Conservation (phyloP, 495 filamentous ascomycete species). For the Darksidea phi region DNA sequence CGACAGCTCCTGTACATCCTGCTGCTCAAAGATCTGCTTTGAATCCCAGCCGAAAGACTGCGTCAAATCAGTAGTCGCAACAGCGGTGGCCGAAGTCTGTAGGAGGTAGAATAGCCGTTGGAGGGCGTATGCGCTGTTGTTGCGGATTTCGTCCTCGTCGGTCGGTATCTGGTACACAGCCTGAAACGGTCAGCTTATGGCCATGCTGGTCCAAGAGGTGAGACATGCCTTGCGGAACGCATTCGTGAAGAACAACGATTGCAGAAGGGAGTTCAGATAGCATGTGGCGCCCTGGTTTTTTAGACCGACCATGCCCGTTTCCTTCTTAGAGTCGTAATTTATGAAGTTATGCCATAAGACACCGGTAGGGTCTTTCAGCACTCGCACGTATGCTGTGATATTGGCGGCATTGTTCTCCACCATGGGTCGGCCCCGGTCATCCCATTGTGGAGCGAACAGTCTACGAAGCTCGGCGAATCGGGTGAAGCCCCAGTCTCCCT, state of each 20-base stretch:
- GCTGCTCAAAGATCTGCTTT: constrained; percentile 96
- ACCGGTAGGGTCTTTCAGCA: constrained; percentile 95
- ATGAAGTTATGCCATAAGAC: constrained; percentile 99
- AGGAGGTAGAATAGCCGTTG: constrained; percentile 93
- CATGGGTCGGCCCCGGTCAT: constrained; percentile 67
- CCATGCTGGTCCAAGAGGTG: not conserved
- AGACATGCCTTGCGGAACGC: constrained; percentile 81
- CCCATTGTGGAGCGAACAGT: constrained; percentile 72
- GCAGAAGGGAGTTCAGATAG: constrained; percentile 95
- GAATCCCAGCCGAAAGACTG: constrained; percentile 98
- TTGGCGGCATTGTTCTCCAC: constrained; percentile 84
- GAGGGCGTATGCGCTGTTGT: constrained; percentile 89
- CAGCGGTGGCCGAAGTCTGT: constrained; percentile 76
- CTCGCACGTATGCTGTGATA: constrained; percentile 87
- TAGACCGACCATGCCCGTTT: constrained; percentile 94
- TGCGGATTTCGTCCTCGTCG: constrained; percentile 68
- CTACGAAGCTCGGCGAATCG: constrained; percentile 81
- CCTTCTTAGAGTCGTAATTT: constrained; percentile 98
- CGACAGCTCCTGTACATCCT: constrained; percentile 96
- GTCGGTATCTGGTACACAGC: constrained; percentile 97
- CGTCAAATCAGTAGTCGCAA: constrained; percentile 89
- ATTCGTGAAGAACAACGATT: constrained; percentile 97
- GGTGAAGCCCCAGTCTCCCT: constrained; percentile 99
- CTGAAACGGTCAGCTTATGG: constrained; percentile 45
- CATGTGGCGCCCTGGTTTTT: constrained; percentile 98